Evolutionary conservation across 2,329 filamentous ascomycete species (phyloP).

Genomic region (Zymoseptoria tritici): DNA sequence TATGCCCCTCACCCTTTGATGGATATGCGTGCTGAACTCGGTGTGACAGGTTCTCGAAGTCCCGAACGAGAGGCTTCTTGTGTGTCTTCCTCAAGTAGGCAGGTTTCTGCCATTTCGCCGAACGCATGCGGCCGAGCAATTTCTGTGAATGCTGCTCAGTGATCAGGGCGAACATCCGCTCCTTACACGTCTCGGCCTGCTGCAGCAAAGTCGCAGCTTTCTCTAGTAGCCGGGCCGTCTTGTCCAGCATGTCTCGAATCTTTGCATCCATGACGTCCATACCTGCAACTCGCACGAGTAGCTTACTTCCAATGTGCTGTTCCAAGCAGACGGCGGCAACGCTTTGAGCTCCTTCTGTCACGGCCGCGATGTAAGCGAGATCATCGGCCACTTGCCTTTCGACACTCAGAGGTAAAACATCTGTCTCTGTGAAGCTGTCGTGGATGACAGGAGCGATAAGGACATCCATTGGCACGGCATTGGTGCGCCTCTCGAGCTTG

Average conservation of each 20-base stretch:
- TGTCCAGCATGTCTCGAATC: conserved; percentile 4
- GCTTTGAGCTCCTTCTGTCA: conserved; percentile 11
- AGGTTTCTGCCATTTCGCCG: conserved; percentile 7
- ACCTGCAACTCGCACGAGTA: conserved; percentile 6
- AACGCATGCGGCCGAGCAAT: conserved; percentile 8
- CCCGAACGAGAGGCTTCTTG: conserved; percentile 8
- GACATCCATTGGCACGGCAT: conserved; percentile 11
- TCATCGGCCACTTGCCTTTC: conserved; percentile 11
- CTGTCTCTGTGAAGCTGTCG: neutral
- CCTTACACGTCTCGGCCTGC: neutral
- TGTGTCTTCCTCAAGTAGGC: conserved; percentile 9
- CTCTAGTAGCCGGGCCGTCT: conserved; percentile 3
- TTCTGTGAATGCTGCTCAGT: conserved; percentile 8
- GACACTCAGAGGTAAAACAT: conserved; percentile 1
- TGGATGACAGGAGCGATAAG: neutral
- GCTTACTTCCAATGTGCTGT: conserved; percentile 1
- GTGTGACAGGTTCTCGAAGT: conserved; percentile 8
- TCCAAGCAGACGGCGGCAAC: conserved; percentile 12
- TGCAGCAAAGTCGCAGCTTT: neutral
- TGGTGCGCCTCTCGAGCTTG: conserved; percentile 8
- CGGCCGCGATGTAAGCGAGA: conserved; percentile 8
- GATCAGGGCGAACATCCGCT: conserved; percentile 2
- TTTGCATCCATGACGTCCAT: conserved; percentile 9
- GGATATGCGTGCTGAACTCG: conserved; percentile 9
- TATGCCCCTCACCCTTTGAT: conserved; percentile 1